A percentile compares a stretch with the other conserved stretches of the same genome.
These are phyloP conservation scores for Saccharomycopsis sp. DNA, from an alignment of 805 yeast species.

Conservation along the genomic window DNA sequence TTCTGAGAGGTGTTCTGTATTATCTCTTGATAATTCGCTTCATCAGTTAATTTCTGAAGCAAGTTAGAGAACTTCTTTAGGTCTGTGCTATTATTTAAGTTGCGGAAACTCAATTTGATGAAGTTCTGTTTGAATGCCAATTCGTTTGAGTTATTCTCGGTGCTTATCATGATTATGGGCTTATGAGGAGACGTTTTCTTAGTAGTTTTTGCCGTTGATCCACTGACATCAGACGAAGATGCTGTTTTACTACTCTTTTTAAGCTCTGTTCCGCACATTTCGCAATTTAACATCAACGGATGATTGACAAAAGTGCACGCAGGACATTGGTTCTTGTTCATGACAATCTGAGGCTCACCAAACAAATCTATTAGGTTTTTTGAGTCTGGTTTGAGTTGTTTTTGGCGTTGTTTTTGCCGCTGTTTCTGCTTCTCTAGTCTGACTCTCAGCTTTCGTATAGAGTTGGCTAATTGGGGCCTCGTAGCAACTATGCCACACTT, in stretches of 20 bases:
- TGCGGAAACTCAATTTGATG: slow-evolving; percentile 20
- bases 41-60: slow-evolving; percentile 12
- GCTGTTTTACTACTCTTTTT: slow-evolving; percentile 25
- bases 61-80: slow-evolving; percentile 10
- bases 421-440: not conserved
- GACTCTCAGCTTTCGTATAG: not conserved
- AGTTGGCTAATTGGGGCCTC: not conserved
- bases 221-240: not conserved
- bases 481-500: slow-evolving; percentile 47
- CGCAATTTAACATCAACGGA: slow-evolving; percentile 71
- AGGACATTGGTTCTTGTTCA: slow-evolving; percentile 34
- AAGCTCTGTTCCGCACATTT: slow-evolving; percentile 71
- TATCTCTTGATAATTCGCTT: slow-evolving; percentile 4
- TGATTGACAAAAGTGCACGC: slow-evolving; percentile 80
- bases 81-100: slow-evolving; percentile 1
- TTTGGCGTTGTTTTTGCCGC: not conserved
- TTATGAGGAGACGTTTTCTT: not conserved
- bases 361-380: slow-evolving; percentile 5
- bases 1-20: slow-evolving; percentile 3
- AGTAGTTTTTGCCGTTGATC: not conserved
- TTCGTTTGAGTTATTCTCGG: slow-evolving; percentile 16
- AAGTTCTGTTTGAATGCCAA: slow-evolving; percentile 22
- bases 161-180: not conserved
- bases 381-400: slow-evolving; percentile 4
- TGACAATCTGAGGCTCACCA: not conserved